These are phyloP conservation scores for Dictyostelium citrinum DNA, from an alignment of 78 protist genomes.

Conservation along the genomic window DNA sequence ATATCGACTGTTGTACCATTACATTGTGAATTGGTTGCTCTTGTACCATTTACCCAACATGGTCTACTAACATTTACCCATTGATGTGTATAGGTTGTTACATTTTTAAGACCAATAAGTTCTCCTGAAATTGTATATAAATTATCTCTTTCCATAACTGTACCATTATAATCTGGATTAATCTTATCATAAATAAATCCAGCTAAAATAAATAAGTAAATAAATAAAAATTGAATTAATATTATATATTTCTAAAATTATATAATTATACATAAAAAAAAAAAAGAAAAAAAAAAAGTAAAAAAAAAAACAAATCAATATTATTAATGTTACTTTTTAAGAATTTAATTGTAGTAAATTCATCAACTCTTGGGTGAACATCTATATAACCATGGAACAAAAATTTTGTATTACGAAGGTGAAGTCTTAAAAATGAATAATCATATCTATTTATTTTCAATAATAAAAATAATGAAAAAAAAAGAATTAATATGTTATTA, in stretches of 20 bases:
- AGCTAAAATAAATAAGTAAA: neutral
- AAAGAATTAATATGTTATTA: neutral
- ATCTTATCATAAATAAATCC: neutral
- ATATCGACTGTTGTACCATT: neutral
- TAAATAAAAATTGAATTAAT: neutral
- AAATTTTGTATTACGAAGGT: neutral
- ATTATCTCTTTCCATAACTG: neutral
- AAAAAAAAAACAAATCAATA: neutral
- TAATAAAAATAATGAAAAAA: neutral
- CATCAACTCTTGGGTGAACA: constrained; percentile 68
- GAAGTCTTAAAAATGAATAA: constrained; percentile 5
- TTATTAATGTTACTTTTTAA: constrained; percentile 10
- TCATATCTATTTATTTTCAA: constrained; percentile 21
- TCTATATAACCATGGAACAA: neutral
- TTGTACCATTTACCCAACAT: neutral
- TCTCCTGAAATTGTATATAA: neutral
- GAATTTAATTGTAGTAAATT: constrained; percentile 43
- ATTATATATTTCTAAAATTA: no score
- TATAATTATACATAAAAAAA: no score
- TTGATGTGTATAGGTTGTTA: neutral
- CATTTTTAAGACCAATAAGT: neutral
- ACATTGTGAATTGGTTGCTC: neutral
- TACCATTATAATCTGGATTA: neutral
- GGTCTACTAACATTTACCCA: neutral
- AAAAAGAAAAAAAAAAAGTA: no score